A percentile compares a stretch with the other conserved stretches of the same genome.
phyloP scores from a whole-genome alignment of 148 eudicot species.

The Simmondsia chinensis region DNA sequence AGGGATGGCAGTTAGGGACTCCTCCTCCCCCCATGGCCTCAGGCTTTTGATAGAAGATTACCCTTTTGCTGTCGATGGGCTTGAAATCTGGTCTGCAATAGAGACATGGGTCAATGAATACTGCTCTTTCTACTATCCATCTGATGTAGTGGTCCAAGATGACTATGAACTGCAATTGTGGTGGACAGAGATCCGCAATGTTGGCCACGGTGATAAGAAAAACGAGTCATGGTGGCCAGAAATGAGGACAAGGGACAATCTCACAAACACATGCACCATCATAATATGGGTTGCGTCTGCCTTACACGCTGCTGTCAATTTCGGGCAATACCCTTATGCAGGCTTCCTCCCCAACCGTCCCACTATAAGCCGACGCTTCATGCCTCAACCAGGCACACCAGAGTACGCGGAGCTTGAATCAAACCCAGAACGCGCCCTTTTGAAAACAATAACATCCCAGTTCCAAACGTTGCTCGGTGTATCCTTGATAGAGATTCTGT shows the following conservation, averaged over 20 bases:
- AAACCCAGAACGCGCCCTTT: slow-evolving; percentile 34
- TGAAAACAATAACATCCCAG: slow-evolving; percentile 53
- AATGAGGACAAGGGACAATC: slow-evolving; percentile 38
- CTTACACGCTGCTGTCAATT: slow-evolving; percentile 75
- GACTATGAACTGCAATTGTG: slow-evolving; percentile 74
- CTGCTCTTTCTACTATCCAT: slow-evolving; percentile 45
- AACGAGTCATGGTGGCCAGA: slow-evolving; percentile 65
- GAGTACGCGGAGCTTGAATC: slow-evolving; percentile 50
- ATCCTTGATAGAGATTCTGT: slow-evolving; percentile 54
- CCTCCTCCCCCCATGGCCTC: slow-evolving; percentile 42
- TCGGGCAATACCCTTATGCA: slow-evolving; percentile 74
- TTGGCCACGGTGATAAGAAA: slow-evolving; percentile 61
- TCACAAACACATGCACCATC: slow-evolving; percentile 37
- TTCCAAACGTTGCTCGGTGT: slow-evolving; percentile 59
- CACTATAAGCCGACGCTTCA: slow-evolving; percentile 57
- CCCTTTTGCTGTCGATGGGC: slow-evolving; percentile 76
- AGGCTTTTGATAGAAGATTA: slow-evolving; percentile 68
- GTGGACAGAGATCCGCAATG: slow-evolving; percentile 53
- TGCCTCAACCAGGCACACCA: slow-evolving; percentile 53
- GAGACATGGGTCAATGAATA: slow-evolving; percentile 65
- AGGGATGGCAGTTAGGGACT: slow-evolving; percentile 55
- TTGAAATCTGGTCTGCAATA: slow-evolving; percentile 75
- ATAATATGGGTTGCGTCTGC: slow-evolving; percentile 83
- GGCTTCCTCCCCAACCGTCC: slow-evolving; percentile 75
- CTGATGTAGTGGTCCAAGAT: slow-evolving; percentile 21